phyloP scores from a whole-genome alignment of 2,329 filamentous ascomycete species.

The Exophiala dermatitidis region DNA sequence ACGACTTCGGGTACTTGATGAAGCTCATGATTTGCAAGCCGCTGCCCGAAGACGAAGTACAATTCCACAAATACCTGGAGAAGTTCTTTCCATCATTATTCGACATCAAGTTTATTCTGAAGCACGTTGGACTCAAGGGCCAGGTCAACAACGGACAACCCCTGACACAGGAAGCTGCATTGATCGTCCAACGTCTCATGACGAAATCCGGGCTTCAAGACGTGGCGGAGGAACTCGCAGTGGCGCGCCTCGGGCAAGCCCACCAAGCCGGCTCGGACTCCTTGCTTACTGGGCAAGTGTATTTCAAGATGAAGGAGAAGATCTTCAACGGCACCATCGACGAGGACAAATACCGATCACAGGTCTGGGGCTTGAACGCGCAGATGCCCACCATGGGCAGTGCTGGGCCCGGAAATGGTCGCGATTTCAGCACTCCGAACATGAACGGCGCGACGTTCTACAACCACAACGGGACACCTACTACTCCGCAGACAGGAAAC shows the following conservation, averaged over 20 bases:
- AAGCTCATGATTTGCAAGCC: conserved; percentile 74
- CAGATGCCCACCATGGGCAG: conserved; percentile 49
- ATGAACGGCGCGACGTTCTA: conserved; percentile 50
- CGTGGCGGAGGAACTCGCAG: conserved; percentile 85
- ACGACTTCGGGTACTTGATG: conserved; percentile 95
- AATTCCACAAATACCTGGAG: conserved; percentile 82
- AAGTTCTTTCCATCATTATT: conserved; percentile 90
- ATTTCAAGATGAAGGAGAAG: conserved; percentile 84
- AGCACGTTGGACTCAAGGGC: conserved; percentile 68
- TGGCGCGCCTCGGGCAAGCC: conserved; percentile 77
- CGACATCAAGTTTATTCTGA: conserved; percentile 96
- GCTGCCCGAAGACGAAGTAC: conserved; percentile 78
- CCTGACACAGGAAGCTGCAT: conserved; percentile 56
- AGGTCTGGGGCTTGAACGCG: conserved; percentile 86
- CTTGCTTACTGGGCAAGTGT: conserved; percentile 84
- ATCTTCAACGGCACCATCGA: conserved; percentile 79
- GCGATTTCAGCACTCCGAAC: conserved; percentile 38
- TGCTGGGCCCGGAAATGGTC: conserved; percentile 33
- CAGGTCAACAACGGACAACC: conserved; percentile 59
- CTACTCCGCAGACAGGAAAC: conserved; percentile 58
- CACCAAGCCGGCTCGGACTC: conserved; percentile 94
- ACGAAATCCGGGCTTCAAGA: conserved; percentile 88
- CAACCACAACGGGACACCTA: conserved; percentile 48
- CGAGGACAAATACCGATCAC: conserved; percentile 70
- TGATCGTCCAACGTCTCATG: conserved; percentile 77